Evolutionary conservation across 2,329 filamentous ascomycete species (phyloP), one percentile per base, ranked within the genome.

Genomic region (Stenocarpella maydis): DNA sequence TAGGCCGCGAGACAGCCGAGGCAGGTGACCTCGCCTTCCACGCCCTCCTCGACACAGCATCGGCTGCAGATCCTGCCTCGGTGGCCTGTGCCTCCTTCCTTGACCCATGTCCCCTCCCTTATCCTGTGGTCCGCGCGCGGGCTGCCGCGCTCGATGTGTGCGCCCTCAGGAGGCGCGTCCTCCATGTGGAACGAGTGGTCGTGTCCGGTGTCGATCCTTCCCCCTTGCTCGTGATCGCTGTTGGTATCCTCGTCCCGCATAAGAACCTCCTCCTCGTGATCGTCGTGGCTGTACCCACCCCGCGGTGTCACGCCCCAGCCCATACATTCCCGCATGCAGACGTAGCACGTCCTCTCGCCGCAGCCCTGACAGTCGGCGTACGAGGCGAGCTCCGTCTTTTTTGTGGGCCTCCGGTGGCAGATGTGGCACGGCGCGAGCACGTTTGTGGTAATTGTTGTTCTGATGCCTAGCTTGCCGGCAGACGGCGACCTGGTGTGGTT

Each of bases 301-400:
- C 45, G 45, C 2, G 37, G 31, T 2, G 68, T 63, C 12, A 19
- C 43, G 47, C 80, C 80, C 82, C 84, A 86, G 2, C 87, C 86
- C 15, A 85, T 80, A 73, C 91, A 93, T 73, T 88, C 82, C 31
- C 91, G 81, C 53, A 91, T 86, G 76, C 91, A 93, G n/a, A 93
- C 83, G 75, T 87, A 92, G 76, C 91, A 93, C 0, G 90, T 87
- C 50, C 89, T 83, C 71, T 86, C 81, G 12, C 84, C 82, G 75
- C 91, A 93, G 17, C 86, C 84, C 73, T 86, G 81, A 76, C 91
- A 93, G 74, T 88, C 83, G 55, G 88, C 86, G 75, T 89, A 92
- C 12, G 86, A 87, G 77, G 91, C 89, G 41, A 92, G 83, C 68
- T 92, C 89, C 7, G 84, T 84, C 76, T 87, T 91, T 73, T 88